These are phyloP conservation scores for Zychaea mexicana DNA, from an alignment of 371 early-diverging fungal genomes.

Conservation along the genomic window DNA sequence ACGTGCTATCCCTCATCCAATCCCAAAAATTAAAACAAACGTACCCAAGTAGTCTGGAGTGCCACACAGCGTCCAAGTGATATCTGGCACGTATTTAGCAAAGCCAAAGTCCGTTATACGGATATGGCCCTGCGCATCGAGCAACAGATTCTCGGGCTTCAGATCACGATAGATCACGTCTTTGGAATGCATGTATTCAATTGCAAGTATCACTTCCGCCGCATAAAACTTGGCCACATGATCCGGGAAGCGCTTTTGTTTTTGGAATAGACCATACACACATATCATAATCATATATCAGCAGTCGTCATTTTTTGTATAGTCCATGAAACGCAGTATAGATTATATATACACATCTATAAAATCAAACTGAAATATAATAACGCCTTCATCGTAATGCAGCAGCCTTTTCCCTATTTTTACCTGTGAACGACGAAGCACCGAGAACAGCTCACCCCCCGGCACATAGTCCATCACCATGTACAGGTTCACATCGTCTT, in stretches of 20 bases:
- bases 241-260: slow-evolving; percentile 76
- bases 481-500: slow-evolving; percentile 88
- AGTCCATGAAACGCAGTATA: too few species aligned
- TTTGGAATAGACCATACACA: background rate
- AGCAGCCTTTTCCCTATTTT: too few species aligned
- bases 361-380: too few species aligned
- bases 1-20: background rate
- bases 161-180: slow-evolving; percentile 95
- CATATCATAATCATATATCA: too few species aligned
- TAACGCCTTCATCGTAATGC: too few species aligned
- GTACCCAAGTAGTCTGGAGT: slow-evolving; percentile 94
- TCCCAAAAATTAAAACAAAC: background rate
- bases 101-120: slow-evolving; percentile 99
- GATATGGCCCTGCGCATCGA: slow-evolving; percentile 94
- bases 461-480: slow-evolving; percentile 97
- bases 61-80: slow-evolving; percentile 98
- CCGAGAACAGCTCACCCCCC: slow-evolving; percentile 94
- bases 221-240: slow-evolving; percentile 88
- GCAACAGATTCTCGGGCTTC: slow-evolving; percentile 93
- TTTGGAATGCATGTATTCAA: slow-evolving; percentile 89
- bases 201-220: slow-evolving; percentile 69
- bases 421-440: slow-evolving; percentile 71
- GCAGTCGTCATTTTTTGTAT: background rate
- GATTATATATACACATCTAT: too few species aligned
- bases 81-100: slow-evolving; percentile 91